phyloP scores from a whole-genome alignment of 495 filamentous ascomycete species.

The Friedmanniomyces simplex region DNA sequence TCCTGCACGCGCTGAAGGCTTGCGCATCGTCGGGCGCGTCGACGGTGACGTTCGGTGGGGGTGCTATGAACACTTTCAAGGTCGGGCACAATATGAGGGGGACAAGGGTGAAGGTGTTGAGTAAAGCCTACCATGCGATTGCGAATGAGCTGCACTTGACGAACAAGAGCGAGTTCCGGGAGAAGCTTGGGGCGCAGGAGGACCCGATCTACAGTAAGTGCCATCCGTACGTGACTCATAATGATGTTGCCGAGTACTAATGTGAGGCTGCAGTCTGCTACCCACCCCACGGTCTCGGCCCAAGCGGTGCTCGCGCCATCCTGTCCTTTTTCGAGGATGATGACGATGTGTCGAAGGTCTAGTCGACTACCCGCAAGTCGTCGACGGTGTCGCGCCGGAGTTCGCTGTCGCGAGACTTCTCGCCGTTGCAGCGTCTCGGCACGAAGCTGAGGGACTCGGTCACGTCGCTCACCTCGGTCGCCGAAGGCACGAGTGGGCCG shows the following conservation, averaged over 20 bases:
- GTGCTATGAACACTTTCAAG: constrained; percentile 54
- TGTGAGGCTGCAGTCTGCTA: constrained; percentile 48
- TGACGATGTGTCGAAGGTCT: constrained; percentile 26
- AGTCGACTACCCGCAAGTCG: constrained; percentile 4
- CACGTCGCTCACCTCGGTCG: too few relatives aligned
- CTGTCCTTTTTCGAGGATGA: constrained; percentile 78
- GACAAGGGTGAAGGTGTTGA: constrained; percentile 59
- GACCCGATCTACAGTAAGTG: constrained; percentile 52
- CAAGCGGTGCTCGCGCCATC: constrained; percentile 62
- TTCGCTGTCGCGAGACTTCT: not conserved
- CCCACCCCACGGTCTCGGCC: constrained; percentile 66
- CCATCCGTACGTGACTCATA: not conserved
- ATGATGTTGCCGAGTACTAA: not conserved
- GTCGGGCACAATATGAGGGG: constrained; percentile 68
- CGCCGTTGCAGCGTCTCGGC: not conserved
- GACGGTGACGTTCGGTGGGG: constrained; percentile 69
- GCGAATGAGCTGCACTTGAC: constrained; percentile 67
- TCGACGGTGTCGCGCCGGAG: not conserved
- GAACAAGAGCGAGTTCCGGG: constrained; percentile 74
- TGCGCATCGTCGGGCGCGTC: constrained; percentile 52
- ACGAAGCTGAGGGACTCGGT: too few relatives aligned
- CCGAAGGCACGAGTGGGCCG: too few relatives aligned
- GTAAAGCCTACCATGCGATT: constrained; percentile 64
- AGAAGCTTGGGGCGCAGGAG: constrained; percentile 70
- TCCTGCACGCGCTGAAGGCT: constrained; percentile 63